Evolutionary conservation across 805 yeast genomes (phyloP).

Genomic region (Sugiyamaella smithiae): DNA sequence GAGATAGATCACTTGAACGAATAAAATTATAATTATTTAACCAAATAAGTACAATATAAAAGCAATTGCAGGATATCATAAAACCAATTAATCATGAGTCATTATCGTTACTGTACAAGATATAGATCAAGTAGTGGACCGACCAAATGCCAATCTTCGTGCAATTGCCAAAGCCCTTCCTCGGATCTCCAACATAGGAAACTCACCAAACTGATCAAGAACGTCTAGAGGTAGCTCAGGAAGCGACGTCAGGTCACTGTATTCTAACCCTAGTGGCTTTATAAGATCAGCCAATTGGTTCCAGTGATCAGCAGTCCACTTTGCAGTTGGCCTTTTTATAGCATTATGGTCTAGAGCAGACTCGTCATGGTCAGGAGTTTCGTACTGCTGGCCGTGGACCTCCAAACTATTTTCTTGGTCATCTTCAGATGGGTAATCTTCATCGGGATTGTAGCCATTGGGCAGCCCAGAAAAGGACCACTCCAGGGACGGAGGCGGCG

Average conservation of each 20-base stretch:
- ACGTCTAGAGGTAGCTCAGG: slow-evolving; percentile 14
- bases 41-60: no score
- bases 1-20: no score
- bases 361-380: no score
- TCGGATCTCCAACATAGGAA: slow-evolving; percentile 10
- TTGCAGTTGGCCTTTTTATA: neutral
- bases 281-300: slow-evolving; percentile 4
- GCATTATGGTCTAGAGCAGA: no score
- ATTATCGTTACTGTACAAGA: no score
- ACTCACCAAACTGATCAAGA: slow-evolving; percentile 8
- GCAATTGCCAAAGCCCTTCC: slow-evolving; percentile 19
- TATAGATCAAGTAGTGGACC: neutral
- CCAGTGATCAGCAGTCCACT: slow-evolving; percentile 18
- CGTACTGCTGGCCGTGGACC: no score
- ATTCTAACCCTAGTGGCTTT: slow-evolving; percentile 6
- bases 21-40: no score
- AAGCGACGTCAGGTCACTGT: slow-evolving; percentile 10
- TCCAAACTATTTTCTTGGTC: neutral
- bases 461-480: slow-evolving; percentile 1
- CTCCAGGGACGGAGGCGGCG: neutral
- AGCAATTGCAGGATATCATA: no score
- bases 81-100: no score
- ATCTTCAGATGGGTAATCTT: neutral
- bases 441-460: neutral
- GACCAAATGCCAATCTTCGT: slow-evolving; percentile 1